Conservation (phyloP, 129 eudicot genomes). For the Lactuca sativa region DNA sequence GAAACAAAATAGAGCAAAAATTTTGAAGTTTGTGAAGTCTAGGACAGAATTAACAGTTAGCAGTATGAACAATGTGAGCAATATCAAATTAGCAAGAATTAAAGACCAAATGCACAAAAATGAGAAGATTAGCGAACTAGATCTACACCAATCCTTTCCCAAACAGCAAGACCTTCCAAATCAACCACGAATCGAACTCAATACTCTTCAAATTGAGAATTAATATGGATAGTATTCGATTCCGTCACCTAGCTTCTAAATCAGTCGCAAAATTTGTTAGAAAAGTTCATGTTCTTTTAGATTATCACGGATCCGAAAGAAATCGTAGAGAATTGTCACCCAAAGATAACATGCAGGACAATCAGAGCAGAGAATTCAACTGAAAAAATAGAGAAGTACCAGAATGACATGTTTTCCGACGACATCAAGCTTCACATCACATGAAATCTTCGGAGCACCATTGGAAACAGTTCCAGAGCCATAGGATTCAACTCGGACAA, state of each 20-base stretch:
- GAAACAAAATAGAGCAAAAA: background rate
- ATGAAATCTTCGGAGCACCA: slow-evolving; percentile 56
- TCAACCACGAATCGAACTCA: background rate
- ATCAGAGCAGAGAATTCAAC: background rate
- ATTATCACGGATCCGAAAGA: background rate
- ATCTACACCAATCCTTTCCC: no score
- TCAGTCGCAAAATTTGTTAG: background rate
- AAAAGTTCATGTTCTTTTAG: background rate
- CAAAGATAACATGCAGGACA: slow-evolving; percentile 1
- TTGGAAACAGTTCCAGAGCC: slow-evolving; percentile 63
- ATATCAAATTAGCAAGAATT: background rate
- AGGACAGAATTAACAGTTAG: background rate
- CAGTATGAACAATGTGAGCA: background rate
- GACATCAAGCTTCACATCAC: slow-evolving; percentile 60
- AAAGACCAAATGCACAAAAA: background rate
- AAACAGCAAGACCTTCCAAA: background rate
- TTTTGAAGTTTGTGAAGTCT: background rate
- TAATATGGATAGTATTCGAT: background rate
- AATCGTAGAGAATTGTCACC: background rate
- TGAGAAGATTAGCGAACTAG: background rate
- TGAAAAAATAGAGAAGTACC: slow-evolving; percentile 37
- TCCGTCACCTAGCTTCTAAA: slow-evolving; percentile 7
- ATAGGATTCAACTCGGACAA: slow-evolving; percentile 68
- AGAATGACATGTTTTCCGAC: slow-evolving; percentile 64
- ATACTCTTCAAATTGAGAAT: background rate